Base-by-base conservation (phyloP, 108 stramenopile genomes). In the Skeletonema potamos region DNA sequence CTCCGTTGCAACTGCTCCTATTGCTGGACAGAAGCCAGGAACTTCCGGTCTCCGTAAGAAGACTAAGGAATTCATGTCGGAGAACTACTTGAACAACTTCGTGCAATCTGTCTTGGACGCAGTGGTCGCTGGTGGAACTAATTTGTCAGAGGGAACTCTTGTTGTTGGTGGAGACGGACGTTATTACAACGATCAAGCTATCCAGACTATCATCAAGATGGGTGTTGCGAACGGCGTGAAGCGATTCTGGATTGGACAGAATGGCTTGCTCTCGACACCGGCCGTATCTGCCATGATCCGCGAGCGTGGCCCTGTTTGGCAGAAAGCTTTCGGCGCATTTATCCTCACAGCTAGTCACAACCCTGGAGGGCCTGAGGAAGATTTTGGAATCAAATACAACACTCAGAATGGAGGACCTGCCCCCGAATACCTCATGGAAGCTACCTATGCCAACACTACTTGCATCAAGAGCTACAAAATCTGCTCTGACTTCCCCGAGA, bases 331-430 rank as follows among this genome's bases (percentile, higher is more conserved):
- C 64, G 98, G 98, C 46, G 97, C 95, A 22, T 97, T 99, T 81
- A 98, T 99, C 75, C 88, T 99, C 56, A 99, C 99, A 27, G 99
- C 98, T n/a, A 94, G 92, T 78, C 98, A 99, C 93, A 99, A 99
- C 89, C 98, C 99, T 27, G 99, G 98, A 58, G 99, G 99, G 22
- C 99, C 98, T 6, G 94, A 97, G 27, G 98, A 97, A 82, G 98
- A 99, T 72, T 98, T 98, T 71, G 97, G 97, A 58, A 96, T 98
- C 91, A 98, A 98, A 85, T 99, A 99, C 96, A 99, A 99, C 86
- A 94, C 92, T 62, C 96, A 96, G 71, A 97, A 98, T 82, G 99
- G 99, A 44, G 96, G 97, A 37, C 98, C 99, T 26, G 99, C 98
- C 33, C 95, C 96, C 11, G 99, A 98, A 65, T 72, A 77, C 65